Conservation (phyloP, 2,329 filamentous ascomycete genomes). For the Pleochaeta shiraiana region DNA sequence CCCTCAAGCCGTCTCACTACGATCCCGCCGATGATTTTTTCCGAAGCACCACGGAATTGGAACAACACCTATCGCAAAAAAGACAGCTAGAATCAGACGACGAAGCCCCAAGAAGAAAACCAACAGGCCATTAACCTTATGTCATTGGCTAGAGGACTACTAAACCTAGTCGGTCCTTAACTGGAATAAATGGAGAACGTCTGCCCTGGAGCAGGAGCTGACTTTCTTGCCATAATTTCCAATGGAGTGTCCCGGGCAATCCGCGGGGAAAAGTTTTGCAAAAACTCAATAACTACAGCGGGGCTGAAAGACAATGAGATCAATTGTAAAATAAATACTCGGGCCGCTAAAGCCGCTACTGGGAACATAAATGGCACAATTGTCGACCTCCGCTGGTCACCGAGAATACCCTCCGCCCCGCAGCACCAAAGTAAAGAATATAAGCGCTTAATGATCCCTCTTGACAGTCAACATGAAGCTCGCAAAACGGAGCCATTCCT, state of each 20-base stretch:
- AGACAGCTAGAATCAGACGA: not conserved
- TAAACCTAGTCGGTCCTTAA: not conserved
- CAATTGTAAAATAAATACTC: not conserved
- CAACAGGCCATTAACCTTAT: not conserved
- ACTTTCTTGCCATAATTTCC: not conserved
- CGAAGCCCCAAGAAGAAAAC: not conserved
- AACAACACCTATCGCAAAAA: not conserved
- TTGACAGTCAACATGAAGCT: too few species aligned
- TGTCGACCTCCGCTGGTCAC: not conserved
- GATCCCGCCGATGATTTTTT: not conserved
- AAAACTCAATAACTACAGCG: not conserved
- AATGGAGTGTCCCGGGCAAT: not conserved
- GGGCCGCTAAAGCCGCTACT: not conserved
- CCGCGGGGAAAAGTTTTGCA: not conserved
- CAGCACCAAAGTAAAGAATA: not conserved
- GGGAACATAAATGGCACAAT: too few species aligned
- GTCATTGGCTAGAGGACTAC: too few species aligned
- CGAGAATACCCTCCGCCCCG: too few species aligned
- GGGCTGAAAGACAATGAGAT: not conserved
- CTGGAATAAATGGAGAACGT: not conserved
- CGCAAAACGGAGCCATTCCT: too few species aligned
- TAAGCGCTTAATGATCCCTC: too few species aligned
- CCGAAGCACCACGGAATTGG: not conserved
- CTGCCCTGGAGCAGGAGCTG: not conserved
- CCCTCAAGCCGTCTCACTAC: not conserved